These are phyloP conservation scores for Mariannaea sp. DNA, from an alignment of 2,329 filamentous ascomycete genomes.

Conservation along the genomic window DNA sequence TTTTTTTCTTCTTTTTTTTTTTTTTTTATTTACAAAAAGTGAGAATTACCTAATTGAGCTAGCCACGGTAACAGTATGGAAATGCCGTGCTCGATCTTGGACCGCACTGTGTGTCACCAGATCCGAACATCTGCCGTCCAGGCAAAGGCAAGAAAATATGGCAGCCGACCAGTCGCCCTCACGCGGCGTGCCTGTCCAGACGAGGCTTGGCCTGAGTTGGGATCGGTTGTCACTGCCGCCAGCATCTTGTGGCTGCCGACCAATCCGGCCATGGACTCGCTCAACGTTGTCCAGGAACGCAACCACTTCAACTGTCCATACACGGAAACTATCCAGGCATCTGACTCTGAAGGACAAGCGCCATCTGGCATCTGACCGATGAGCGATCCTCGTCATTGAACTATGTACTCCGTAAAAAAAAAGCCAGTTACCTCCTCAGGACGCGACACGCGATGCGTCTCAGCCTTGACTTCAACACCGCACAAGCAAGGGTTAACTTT, in stretches of 20 bases:
- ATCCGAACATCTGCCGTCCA: slow-evolving; percentile 13
- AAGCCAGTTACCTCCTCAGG: not conserved
- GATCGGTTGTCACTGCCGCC: not conserved
- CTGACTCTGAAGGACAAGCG: no score
- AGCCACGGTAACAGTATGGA: not conserved
- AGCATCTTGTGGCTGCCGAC: not conserved
- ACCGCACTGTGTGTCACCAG: not conserved
- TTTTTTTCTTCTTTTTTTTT: no score
- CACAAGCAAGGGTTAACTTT: not conserved
- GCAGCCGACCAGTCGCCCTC: no score
- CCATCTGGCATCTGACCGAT: slow-evolving; percentile 12
- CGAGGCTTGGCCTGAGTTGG: not conserved
- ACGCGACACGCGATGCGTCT: slow-evolving; percentile 1
- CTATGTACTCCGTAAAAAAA: no score
- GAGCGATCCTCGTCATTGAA: no score
- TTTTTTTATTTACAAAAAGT: no score
- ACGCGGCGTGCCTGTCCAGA: not conserved
- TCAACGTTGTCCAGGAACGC: slow-evolving; percentile 8
- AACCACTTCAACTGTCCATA: not conserved
- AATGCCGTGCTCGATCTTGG: slow-evolving; percentile 3
- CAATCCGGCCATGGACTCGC: not conserved
- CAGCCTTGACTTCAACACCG: not conserved
- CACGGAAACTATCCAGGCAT: not conserved
- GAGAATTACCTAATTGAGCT: no score
- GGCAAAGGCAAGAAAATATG: not conserved